Percentiles rank a stretch among this genome's conserved stretches.
These are phyloP conservation scores for Populus ilicifolia DNA, from an alignment of 345 rosid genomes.

Conservation along the genomic window DNA sequence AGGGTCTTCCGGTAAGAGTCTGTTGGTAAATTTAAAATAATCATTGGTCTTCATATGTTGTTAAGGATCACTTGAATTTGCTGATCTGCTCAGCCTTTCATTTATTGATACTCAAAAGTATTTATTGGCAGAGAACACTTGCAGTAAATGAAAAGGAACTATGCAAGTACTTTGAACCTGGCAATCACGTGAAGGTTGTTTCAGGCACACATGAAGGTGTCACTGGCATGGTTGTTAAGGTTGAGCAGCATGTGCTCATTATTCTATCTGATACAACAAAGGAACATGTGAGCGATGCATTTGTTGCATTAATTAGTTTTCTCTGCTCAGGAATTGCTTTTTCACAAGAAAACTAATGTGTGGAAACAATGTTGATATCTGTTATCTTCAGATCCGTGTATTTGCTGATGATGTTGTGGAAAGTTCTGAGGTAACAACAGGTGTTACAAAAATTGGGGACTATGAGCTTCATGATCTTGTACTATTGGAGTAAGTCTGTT, in stretches of 20 bases:
- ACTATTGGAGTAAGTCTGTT: constrained; percentile 68
- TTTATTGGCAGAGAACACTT: constrained; percentile 60
- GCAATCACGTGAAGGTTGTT: constrained; percentile 95
- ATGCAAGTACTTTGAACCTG: constrained; percentile 93
- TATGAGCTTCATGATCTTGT: constrained; percentile 97
- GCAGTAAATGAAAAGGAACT: constrained; percentile 82
- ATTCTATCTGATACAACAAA: constrained; percentile 86
- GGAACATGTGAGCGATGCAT: constrained; percentile 64
- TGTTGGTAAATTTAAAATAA: neutral
- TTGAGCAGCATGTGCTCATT: constrained; percentile 89
- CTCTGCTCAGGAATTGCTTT: neutral
- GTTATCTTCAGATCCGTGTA: constrained; percentile 63
- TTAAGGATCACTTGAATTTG: neutral
- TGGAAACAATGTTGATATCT: constrained; percentile 7
- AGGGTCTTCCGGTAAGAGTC: constrained; percentile 84
- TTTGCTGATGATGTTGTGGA: constrained; percentile 95
- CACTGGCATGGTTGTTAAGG: constrained; percentile 97
- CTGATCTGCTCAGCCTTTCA: neutral
- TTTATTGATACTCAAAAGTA: constrained; percentile 12
- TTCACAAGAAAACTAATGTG: neutral
- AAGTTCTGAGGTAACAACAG: constrained; percentile 95
- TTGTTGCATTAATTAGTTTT: neutral
- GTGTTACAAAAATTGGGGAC: constrained; percentile 78
- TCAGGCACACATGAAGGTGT: constrained; percentile 91
- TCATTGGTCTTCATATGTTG: neutral